Base-by-base conservation (phyloP, 1,284 basidiomycete genomes). In the Athelia sp. region DNA sequence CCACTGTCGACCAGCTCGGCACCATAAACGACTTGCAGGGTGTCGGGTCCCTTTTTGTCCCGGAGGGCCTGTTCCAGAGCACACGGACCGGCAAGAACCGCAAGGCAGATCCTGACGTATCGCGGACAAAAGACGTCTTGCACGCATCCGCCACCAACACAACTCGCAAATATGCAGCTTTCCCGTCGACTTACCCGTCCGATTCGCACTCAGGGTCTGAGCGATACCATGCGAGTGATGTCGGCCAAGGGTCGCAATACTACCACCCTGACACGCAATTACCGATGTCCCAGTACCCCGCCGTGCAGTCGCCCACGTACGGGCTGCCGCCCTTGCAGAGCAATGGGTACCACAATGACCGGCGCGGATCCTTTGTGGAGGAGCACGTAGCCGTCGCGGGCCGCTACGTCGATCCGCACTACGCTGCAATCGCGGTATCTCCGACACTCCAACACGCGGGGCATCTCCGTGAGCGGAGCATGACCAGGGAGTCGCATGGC, bases 21-120 rank as follows among this genome's bases (percentile, higher is more conserved):
- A 84, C 84, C 2, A 74, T 89, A 44, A 82, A 87, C 54, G 78
- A 83, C 56, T 69, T 82, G 56, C 70, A 71, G 11, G 67, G 68
- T 17, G 69, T 87, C 18, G 70, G 72, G 32, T 71, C 75, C 47
- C 68, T 87, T 22, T 64, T 66, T 10, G 75, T 86, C 1, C 82
- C 84, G 0, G 69, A 78, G 3, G 81, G 78, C 23, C 64, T 79
- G 42, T 88, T 87, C 63, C 78, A 76, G 56, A 84, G 81, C 59
- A 81, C 81, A 9, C 73, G 82, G 45, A 67, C 78, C 15, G 70
- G 65, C 54, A 83, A 83, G 58, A 70, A 65, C 54, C 74, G 70
- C 54, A 68, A 62, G 35, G 42, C 17, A 38, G 63, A 60, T 34
- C 14, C 56, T 14, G 36, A 40, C 6, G 6, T 9, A 21, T 40